Base-by-base conservation (phyloP, 495 filamentous ascomycete species). In the Aspergillus taichungensis region DNA sequence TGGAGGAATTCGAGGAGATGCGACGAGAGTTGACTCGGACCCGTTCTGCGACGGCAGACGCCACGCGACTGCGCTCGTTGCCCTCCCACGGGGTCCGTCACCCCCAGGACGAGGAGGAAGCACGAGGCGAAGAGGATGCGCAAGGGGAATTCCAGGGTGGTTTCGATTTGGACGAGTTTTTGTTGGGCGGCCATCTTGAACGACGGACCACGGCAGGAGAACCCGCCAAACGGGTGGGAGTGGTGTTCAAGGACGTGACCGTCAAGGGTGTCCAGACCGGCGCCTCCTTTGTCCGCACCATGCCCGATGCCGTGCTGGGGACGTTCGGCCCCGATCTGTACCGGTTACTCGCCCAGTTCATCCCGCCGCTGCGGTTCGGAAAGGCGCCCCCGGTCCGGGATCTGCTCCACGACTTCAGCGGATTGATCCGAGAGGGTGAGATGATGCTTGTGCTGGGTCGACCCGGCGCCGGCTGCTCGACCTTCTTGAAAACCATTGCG, bases 301-400 rank as follows among this genome's bases (percentile, higher is more conserved):
- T 94, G 0, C 87, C 86, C 3, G 75, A 87, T 53, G 87, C 87
- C 5, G 74, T 94, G 40, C 43, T 87, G n/a, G 84, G 86, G 5
- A 88, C 85, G 0, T 91, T 94, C 60, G 87, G 87, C 0, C 87
- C 86, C 0, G 87, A 94, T 66, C 59, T 91, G 9, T 94, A 88
- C 52, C 72, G 69, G 11, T 66, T 86, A n/a, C 48, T 90, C 18
- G 74, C 75, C 34, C 59, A 68, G 5, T 85, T 79, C 51, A 67
- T 89, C 33, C 85, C 87, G 0, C 64, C 62, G n/a, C 55, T 88
- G 11, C 78, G 67, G 9, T 66, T 80, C 27, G 71, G 69, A 7
- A 71, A 64, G 49, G 64, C 67, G 38, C 66, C 61, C 8, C 68
- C 69, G 49, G 77, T 72, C 50, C 71, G 68, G 51, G 80, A 77